These are phyloP conservation scores for Cytospora mali DNA, from an alignment of 2,329 filamentous ascomycete genomes.

Conservation along the genomic window DNA sequence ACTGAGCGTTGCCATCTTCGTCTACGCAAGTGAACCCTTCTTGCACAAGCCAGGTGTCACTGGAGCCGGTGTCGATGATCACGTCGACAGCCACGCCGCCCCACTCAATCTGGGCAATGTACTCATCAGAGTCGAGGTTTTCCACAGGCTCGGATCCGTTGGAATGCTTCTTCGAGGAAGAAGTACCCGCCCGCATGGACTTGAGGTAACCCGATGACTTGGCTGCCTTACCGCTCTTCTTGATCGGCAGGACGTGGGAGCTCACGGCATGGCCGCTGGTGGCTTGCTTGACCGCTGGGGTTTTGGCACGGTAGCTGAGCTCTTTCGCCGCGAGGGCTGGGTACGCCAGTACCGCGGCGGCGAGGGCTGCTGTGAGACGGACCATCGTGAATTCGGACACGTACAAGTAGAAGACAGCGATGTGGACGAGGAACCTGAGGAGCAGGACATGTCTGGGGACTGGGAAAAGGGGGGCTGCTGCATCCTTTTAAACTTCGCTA, in stretches of 20 bases:
- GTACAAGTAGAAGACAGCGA: neutral
- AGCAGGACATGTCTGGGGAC: neutral
- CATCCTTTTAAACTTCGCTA: neutral
- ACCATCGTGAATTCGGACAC: neutral
- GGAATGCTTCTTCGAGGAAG: neutral
- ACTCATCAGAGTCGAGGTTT: conserved; percentile 12
- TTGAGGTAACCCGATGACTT: conserved; percentile 19
- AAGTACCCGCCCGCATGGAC: neutral
- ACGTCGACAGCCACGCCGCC: conserved; percentile 11
- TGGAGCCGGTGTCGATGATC: conserved; percentile 23
- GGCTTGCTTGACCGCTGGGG: conserved; percentile 3
- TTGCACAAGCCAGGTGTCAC: conserved; percentile 24
- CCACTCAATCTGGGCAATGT: conserved; percentile 19
- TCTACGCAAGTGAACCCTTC: conserved; percentile 25
- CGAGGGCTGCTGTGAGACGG: conserved; percentile 1
- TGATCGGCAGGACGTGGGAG: conserved; percentile 16
- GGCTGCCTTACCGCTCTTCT: conserved; percentile 7
- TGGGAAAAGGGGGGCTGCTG: neutral
- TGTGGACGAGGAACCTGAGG: neutral
- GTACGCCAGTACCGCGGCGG: neutral
- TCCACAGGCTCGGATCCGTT: conserved; percentile 1
- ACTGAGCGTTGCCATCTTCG: neutral
- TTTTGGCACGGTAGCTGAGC: neutral
- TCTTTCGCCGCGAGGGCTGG: neutral
- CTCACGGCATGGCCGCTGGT: conserved; percentile 14